Evolutionary conservation across 1,139 yeast species (phyloP).

Genomic region (Insectozyma bohioensis): DNA sequence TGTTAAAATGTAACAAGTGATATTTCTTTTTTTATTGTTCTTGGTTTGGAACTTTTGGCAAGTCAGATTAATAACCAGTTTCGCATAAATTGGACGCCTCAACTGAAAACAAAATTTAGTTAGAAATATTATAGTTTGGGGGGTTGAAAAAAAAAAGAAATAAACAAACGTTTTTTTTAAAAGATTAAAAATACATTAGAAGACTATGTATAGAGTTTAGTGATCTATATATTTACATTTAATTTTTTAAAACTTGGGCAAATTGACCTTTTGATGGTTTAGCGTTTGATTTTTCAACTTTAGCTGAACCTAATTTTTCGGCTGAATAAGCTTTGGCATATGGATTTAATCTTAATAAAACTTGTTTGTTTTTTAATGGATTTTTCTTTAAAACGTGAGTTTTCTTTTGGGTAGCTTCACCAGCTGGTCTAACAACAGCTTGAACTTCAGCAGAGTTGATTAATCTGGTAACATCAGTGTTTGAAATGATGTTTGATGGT

Average conservation of each 20-base stretch:
- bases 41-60: too few relatives aligned
- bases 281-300: conserved; percentile 64
- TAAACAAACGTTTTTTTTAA: too few relatives aligned
- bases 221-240: conserved; percentile 13
- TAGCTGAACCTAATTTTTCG: conserved; percentile 85
- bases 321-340: conserved; percentile 97
- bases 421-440: conserved; percentile 96
- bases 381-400: conserved; percentile 97
- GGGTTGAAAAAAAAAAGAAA: too few relatives aligned
- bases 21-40: too few relatives aligned
- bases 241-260: conserved; percentile 62
- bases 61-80: too few relatives aligned
- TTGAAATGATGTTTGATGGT: conserved; percentile 92
- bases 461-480: conserved; percentile 95
- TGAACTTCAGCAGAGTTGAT: conserved; percentile 99
- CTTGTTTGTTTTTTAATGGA: conserved; percentile 99
- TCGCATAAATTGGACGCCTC: too few relatives aligned
- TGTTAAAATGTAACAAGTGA: too few relatives aligned
- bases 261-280: conserved; percentile 75
- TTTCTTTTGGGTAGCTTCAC: conserved; percentile 91
- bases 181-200: too few relatives aligned
- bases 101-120: too few relatives aligned
- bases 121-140: too few relatives aligned
- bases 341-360: conserved; percentile 97
- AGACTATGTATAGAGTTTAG: too few relatives aligned